A percentile compares a stretch with the other conserved stretches of the same genome.
Conservation (phyloP, 768 basidiomycete genomes). For the Lepiota subincarnata region DNA sequence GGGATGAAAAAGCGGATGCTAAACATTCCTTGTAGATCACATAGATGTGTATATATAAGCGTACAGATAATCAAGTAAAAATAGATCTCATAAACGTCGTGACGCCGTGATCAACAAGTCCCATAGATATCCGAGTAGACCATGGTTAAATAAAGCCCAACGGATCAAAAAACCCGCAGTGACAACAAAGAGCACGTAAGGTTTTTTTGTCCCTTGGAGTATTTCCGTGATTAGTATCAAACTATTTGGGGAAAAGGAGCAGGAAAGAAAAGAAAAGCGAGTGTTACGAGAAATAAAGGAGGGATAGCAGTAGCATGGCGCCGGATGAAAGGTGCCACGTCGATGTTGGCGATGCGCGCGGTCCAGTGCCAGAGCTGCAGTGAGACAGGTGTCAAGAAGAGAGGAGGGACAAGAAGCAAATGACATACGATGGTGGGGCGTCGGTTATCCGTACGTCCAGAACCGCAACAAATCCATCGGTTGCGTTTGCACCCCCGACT, state of each 20-base stretch:
- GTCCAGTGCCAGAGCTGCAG: conserved; percentile 12
- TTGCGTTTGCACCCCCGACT: conserved; percentile 49
- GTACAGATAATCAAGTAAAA: no score
- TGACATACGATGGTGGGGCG: conserved; percentile 28
- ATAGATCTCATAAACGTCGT: no score
- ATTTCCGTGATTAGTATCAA: conserved; percentile 5
- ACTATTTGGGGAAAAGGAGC: conserved; percentile 6
- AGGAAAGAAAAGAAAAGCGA: conserved; percentile 8
- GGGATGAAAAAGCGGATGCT: not conserved
- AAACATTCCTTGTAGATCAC: no score
- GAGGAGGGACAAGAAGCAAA: not conserved
- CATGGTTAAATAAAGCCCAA: no score
- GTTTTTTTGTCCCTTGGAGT: not conserved
- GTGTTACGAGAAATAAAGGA: conserved; percentile 9
- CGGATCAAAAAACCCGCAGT: no score
- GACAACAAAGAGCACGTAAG: no score
- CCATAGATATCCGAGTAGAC: no score
- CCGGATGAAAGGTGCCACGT: conserved; percentile 15
- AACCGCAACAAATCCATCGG: conserved; percentile 83
- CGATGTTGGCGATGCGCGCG: conserved; percentile 17
- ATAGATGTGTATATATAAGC: no score
- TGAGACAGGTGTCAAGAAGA: not conserved
- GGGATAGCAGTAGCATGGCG: not conserved
- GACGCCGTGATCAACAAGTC: no score
- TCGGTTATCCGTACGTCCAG: conserved; percentile 64